Evolutionary conservation across 371 early-diverging fungal species (phyloP), one percentile per base, ranked within the genome.

Genomic region (Choanephora cucurbitarum): DNA sequence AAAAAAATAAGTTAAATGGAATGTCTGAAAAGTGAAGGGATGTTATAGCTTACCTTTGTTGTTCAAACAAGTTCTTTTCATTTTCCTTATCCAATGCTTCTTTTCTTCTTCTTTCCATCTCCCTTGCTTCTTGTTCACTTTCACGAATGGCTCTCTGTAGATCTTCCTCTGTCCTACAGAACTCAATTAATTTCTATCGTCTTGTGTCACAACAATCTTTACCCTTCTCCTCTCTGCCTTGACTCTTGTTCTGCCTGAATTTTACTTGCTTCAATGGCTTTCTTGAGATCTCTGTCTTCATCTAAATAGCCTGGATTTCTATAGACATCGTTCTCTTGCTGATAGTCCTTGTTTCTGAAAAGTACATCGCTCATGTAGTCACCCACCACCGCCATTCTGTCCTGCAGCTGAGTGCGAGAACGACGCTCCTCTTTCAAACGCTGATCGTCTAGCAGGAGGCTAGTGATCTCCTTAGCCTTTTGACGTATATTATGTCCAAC

Each of bases 391-490:
- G 69, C 69, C 82, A 87, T 80, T 22, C 87, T 83, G 45, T 84
- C 77, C 43, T 84, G 80, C 84, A 86, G 85, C 57, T 80, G 72
- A 39, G 76, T 63, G 24, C 88, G 71, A 19, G 82, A 81, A 28
- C 72, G 74, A 34, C 97, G 87, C 60, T 87, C 91, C 57, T 91
- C 91, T 45, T 82, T 83, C 40, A 97, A 70, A 15, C 88, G 83
- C 7, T 83, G 67, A 2, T 93, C 95, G 60, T 97, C 94, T 2
- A 83, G 67, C 40, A 97, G 69, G 32, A 97, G 72, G 7, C 80
- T 77, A 9, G 95, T 91, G 40, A 98, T 84, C 50, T 93, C 95
- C 58, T 94, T 96, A 47, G 93, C 91, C 69, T 93, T 95, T 66
- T 95, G 90, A 17, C 97, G 94, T 7, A 96, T 96, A 11, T 37